Conservation (phyloP, 768 basidiomycete genomes). For the Termitomyces sp. region DNA sequence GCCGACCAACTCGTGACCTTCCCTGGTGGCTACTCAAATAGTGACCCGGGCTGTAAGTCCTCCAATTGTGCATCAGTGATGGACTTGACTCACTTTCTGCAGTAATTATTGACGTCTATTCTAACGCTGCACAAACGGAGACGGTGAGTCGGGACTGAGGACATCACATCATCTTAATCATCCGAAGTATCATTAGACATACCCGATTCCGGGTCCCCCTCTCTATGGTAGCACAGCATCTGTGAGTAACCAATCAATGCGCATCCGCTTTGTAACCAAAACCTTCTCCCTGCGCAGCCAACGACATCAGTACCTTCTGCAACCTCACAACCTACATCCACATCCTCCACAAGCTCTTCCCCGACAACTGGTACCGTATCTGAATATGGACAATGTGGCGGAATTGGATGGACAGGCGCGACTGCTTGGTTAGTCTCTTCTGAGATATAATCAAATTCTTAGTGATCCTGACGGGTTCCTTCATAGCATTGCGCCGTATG, state of each 20-base stretch:
- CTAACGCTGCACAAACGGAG: constrained; percentile 28
- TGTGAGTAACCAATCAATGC: not conserved
- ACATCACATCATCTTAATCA: not conserved
- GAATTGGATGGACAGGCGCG: constrained; percentile 30
- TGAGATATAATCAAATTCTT: too few relatives aligned
- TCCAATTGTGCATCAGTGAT: not conserved
- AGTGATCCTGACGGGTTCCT: not conserved
- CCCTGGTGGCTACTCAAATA: constrained; percentile 39
- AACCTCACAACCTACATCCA: constrained; percentile 7
- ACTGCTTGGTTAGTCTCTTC: constrained; percentile 28
- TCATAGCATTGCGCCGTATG: constrained; percentile 28
- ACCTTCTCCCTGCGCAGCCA: not conserved
- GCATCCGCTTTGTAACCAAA: not conserved
- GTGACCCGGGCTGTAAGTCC: constrained; percentile 36
- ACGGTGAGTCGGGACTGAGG: constrained; percentile 6
- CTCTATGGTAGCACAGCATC: constrained; percentile 30
- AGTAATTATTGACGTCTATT: constrained; percentile 38
- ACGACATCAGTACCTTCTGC: constrained; percentile 4
- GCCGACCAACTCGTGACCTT: constrained; percentile 39
- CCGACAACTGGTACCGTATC: constrained; percentile 22
- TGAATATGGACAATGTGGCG: constrained; percentile 39
- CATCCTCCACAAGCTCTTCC: constrained; percentile 14
- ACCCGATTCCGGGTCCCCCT: constrained; percentile 38
- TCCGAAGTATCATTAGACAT: constrained; percentile 12
- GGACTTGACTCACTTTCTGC: constrained; percentile 9